A percentile compares a stretch with the other conserved stretches of the same genome.
These are phyloP conservation scores for Waltergamsia citrina DNA, from an alignment of 2,329 filamentous ascomycete genomes.

Conservation along the genomic window DNA sequence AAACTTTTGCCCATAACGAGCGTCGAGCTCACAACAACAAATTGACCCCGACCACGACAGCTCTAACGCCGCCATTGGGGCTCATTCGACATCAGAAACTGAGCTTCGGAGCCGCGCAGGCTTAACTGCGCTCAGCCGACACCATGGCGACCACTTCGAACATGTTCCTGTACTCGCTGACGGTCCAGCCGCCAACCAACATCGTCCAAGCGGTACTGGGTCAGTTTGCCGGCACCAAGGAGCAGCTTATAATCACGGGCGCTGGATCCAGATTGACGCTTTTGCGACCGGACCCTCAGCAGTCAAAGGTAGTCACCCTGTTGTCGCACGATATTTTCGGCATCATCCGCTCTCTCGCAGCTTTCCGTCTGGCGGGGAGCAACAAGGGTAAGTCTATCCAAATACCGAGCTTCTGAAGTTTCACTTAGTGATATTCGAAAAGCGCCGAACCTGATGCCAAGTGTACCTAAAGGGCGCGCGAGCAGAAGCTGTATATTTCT, in stretches of 20 bases:
- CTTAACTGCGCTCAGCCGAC: constrained; percentile 36
- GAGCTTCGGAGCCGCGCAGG: constrained; percentile 32
- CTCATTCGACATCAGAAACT: not conserved
- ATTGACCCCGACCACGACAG: not conserved
- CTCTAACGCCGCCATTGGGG: constrained; percentile 1
- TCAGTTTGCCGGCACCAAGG: constrained; percentile 91
- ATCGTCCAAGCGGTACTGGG: constrained; percentile 86
- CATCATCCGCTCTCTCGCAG: constrained; percentile 81
- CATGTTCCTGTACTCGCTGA: constrained; percentile 98
- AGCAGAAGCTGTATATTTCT: not conserved
- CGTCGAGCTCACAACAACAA: constrained; percentile 1
- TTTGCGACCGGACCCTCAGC: constrained; percentile 73
- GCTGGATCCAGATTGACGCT: constrained; percentile 85
- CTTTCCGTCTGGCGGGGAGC: constrained; percentile 87
- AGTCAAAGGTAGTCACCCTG: constrained; percentile 78
- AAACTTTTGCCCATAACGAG: constrained; percentile 14
- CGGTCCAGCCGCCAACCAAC: constrained; percentile 83
- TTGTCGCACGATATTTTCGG: constrained; percentile 93
- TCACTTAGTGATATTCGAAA: constrained; percentile 57
- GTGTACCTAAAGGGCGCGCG: not conserved
- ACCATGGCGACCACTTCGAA: constrained; percentile 95
- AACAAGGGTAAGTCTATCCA: constrained; percentile 73
- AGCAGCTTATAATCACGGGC: constrained; percentile 93
- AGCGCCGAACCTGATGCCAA: constrained; percentile 13
- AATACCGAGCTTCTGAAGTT: constrained; percentile 24